Base-by-base conservation (phyloP, 208 protist species). In the Vickermania ingenoplastis region DNA sequence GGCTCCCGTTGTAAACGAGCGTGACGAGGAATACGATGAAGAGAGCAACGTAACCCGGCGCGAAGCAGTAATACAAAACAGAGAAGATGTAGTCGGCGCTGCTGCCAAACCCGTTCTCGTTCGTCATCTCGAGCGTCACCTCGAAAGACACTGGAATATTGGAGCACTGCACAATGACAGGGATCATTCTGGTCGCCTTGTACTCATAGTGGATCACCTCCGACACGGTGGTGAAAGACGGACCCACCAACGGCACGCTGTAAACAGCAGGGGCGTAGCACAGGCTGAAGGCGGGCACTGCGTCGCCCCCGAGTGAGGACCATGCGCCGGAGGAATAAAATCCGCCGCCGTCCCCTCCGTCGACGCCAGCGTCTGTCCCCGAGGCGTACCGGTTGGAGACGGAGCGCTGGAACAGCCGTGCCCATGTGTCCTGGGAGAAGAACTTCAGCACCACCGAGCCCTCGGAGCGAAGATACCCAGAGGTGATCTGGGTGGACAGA, bases 121-220 rank as follows among this genome's bases (percentile, higher is more conserved):
- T 7, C 11, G 65, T 28, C 49, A 80, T 84, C 1, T 28, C 27
- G 57, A 84, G 70, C 14, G 21, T 66, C 1, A 67, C 63, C 1
- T 62, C 51, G 14, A 84, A n/a, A 1, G 36, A 45, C 17, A 45
- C 36, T 45, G 82, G 82, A 23, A 81, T 53, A 13, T 64, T 57
- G 2, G 71, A 81, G 60, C 82, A 89, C 71, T 89, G 82, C 53
- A 66, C 73, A 4, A 86, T 57, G 1, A 86, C 75, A 11, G 73
- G 75, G 31, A 89, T 57, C 0, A 77, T 31, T 49, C 65, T 69
- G 11, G 56, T 54, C 5, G 64, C 1, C 1, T 53, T 51, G 30
- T 76, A 74, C 30, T 26, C 1, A 56, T 83, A 73, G 13, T 7
- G 27, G 24, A 82, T 31, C 11, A 17, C 17, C 36, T 45, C 17